Percentiles rank a stretch among this genome's conserved stretches.
Evolutionary conservation across 2,329 filamentous ascomycete species (phyloP).

Genomic region (Pyrenochaeta sp.): DNA sequence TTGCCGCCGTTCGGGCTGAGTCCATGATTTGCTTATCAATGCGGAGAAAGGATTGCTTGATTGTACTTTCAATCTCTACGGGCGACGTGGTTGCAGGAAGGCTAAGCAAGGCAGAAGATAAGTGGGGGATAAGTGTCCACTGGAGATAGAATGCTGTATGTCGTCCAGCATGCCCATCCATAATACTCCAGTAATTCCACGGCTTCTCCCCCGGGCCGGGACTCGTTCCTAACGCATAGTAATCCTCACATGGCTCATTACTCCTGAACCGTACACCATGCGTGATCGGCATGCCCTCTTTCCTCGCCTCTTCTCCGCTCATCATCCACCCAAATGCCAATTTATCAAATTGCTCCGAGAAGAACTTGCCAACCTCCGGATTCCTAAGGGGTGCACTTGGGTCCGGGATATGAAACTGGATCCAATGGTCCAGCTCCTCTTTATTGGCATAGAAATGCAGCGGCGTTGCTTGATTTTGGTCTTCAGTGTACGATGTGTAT

Average conservation of each 20-base stretch:
- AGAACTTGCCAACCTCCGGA: constrained; percentile 25
- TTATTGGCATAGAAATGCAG: constrained; percentile 37
- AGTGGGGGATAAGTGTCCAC: constrained; percentile 53
- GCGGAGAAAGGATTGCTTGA: constrained; percentile 65
- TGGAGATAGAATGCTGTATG: constrained; percentile 54
- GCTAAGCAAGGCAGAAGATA: constrained; percentile 49
- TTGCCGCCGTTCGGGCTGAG: constrained; percentile 47
- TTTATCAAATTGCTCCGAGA: constrained; percentile 37
- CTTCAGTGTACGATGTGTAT: constrained; percentile 22
- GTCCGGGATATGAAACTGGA: constrained; percentile 36
- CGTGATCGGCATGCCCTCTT: constrained; percentile 39
- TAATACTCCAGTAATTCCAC: constrained; percentile 56
- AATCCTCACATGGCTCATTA: constrained; percentile 47
- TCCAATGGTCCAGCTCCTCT: constrained; percentile 38
- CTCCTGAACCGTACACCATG: constrained; percentile 41
- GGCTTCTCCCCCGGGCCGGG: constrained; percentile 36
- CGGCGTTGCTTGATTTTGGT: constrained; percentile 23
- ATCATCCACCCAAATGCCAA: constrained; percentile 40
- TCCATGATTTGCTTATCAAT: constrained; percentile 66
- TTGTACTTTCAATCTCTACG: constrained; percentile 61
- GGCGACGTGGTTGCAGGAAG: constrained; percentile 49
- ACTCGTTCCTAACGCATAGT: constrained; percentile 36
- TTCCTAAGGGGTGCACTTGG: constrained; percentile 24
- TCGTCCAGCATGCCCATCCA: constrained; percentile 61
- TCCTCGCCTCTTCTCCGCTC: constrained; percentile 30